These are phyloP conservation scores for Cadophora malorum DNA, from an alignment of 2,329 filamentous ascomycete genomes.

Conservation along the genomic window DNA sequence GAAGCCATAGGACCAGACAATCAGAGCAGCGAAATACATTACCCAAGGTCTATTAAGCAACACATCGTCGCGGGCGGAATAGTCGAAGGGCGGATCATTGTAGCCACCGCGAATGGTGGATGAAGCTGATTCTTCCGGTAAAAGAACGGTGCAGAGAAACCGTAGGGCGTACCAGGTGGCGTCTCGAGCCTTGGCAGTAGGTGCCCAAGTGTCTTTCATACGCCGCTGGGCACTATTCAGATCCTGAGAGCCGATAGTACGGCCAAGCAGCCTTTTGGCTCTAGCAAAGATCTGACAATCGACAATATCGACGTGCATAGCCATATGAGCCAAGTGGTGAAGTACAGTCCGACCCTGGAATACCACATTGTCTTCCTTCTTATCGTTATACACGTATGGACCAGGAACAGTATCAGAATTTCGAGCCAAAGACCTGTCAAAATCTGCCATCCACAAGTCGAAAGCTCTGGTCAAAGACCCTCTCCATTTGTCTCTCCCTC, in stretches of 20 bases:
- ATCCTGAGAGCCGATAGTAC: conserved; percentile 83
- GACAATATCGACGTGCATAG: conserved; percentile 96
- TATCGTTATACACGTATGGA: conserved; percentile 61
- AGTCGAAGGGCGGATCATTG: conserved; percentile 56
- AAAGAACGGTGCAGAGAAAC: conserved; percentile 84
- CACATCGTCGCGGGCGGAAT: conserved; percentile 86
- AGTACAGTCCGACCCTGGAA: conserved; percentile 89
- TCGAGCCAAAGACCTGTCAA: conserved; percentile 76
- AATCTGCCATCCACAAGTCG: conserved; percentile 92
- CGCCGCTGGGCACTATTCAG: conserved; percentile 79
- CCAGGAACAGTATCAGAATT: conserved; percentile 59
- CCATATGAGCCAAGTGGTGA: conserved; percentile 95
- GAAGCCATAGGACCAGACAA: conserved; percentile 95
- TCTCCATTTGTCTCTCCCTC: conserved; percentile 91
- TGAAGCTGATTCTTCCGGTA: conserved; percentile 59
- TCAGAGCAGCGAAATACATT: conserved; percentile 87
- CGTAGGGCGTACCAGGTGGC: conserved; percentile 91
- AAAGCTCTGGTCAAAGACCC: conserved; percentile 85
- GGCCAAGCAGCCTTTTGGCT: conserved; percentile 82
- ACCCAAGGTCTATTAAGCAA: conserved; percentile 94
- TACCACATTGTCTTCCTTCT: conserved; percentile 71
- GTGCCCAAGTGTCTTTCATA: conserved; percentile 90
- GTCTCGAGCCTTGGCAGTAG: conserved; percentile 84
- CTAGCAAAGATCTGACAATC: conserved; percentile 96
- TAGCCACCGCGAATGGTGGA: conserved; percentile 46